Evolutionary conservation across 805 yeast species (phyloP).

Genomic region (Wickerhamomyces bovis): DNA sequence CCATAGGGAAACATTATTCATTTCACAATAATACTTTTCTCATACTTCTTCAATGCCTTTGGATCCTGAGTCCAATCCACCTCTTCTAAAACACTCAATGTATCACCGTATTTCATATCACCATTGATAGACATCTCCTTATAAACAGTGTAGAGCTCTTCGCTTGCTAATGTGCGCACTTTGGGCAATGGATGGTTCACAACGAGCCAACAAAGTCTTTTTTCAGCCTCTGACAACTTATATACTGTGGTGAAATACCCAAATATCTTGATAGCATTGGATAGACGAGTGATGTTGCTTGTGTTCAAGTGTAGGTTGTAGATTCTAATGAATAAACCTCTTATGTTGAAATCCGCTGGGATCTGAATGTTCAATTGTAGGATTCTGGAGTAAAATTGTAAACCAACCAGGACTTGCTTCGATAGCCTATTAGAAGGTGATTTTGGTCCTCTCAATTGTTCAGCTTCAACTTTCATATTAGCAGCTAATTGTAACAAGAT

Average conservation of each 20-base stretch:
- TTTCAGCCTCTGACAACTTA: conserved; percentile 13
- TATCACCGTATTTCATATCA: conserved; percentile 24
- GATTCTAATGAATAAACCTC: conserved; percentile 38
- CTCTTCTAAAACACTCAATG: conserved; percentile 7
- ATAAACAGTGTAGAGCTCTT: conserved; percentile 34
- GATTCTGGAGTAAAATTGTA: conserved; percentile 20
- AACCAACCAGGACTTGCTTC: conserved; percentile 19
- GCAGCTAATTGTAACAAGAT: conserved; percentile 23
- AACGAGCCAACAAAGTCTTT: conserved; percentile 24
- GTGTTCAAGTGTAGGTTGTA: conserved; percentile 55
- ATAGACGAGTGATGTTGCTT: conserved; percentile 31
- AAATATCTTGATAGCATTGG: conserved; percentile 37
- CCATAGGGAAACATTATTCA: neutral
- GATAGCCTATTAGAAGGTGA: conserved; percentile 10
- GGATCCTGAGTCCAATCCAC: conserved; percentile 14
- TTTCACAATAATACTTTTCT: neutral
- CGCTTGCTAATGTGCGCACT: conserved; percentile 35
- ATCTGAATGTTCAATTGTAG: conserved; percentile 16
- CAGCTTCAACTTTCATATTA: conserved; percentile 22
- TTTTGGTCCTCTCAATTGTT: neutral
- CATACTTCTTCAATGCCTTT: neutral
- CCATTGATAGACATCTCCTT: conserved; percentile 28
- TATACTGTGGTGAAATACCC: conserved; percentile 28
- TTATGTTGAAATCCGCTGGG: conserved; percentile 20
- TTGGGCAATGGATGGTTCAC: conserved; percentile 27